These are phyloP conservation scores for Guyanaporus albipodus DNA, from an alignment of 768 basidiomycete genomes.

Conservation along the genomic window DNA sequence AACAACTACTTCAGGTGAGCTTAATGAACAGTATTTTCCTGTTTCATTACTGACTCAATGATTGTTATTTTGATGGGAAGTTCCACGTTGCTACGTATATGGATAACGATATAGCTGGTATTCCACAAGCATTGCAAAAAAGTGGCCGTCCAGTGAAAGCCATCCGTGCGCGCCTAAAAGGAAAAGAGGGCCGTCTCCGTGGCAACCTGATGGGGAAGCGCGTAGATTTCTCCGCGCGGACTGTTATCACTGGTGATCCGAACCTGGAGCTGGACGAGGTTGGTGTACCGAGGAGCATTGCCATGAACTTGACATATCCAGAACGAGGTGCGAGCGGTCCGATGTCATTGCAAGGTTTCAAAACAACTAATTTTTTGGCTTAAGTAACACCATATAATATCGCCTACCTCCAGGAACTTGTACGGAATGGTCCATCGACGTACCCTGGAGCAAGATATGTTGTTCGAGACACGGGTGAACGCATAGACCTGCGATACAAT, in stretches of 20 bases:
- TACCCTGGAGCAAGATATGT: slow-evolving; percentile 98
- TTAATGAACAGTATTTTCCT: background rate
- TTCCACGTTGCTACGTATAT: slow-evolving; percentile 99
- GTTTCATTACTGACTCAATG: background rate
- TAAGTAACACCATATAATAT: slow-evolving; percentile 98
- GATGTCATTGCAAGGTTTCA: background rate
- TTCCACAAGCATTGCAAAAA: slow-evolving; percentile 96
- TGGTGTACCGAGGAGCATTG: slow-evolving; percentile 91
- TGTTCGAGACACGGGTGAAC: slow-evolving; percentile 94
- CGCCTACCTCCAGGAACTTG: slow-evolving; percentile 87
- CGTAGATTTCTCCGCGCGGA: slow-evolving; percentile 98
- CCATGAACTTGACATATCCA: slow-evolving; percentile 97
- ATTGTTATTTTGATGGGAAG: slow-evolving; percentile 35
- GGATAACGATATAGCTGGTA: slow-evolving; percentile 99
- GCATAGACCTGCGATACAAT: slow-evolving; percentile 95
- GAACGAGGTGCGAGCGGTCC: slow-evolving; percentile 71
- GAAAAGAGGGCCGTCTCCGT: slow-evolving; percentile 96
- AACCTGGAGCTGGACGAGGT: slow-evolving; percentile 96
- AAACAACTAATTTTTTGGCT: slow-evolving; percentile 11
- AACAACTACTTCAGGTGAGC: slow-evolving; percentile 88
- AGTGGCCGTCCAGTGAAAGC: slow-evolving; percentile 97
- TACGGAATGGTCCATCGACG: slow-evolving; percentile 88
- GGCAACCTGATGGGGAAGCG: slow-evolving; percentile 99
- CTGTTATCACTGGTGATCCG: slow-evolving; percentile 98
- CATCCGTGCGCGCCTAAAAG: slow-evolving; percentile 96